phyloP scores from a whole-genome alignment of 495 filamentous ascomycete species.

The Thermochaetoides thermophila region DNA sequence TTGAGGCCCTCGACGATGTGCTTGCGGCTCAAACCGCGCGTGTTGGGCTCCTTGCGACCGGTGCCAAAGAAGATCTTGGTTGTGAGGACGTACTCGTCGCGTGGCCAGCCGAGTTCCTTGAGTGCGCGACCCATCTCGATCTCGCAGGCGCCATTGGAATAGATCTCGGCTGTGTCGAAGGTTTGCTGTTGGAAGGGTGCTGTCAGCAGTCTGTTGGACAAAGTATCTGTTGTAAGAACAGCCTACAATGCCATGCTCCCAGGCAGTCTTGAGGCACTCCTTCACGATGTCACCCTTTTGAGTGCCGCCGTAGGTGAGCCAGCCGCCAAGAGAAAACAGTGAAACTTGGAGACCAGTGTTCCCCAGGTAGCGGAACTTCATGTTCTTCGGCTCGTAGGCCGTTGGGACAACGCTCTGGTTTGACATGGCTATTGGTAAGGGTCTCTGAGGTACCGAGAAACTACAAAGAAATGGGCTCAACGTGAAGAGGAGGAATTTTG shows the following conservation, averaged over 20 bases:
- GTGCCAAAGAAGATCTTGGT: slow-evolving; percentile 50
- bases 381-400: slow-evolving; percentile 36
- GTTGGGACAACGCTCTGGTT: slow-evolving; percentile 19
- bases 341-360: slow-evolving; percentile 56
- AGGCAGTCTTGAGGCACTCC: slow-evolving; percentile 31
- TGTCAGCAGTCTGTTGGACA: background rate
- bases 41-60: slow-evolving; percentile 38
- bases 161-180: slow-evolving; percentile 52
- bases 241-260: slow-evolving; percentile 37
- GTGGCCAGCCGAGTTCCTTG: slow-evolving; percentile 53
- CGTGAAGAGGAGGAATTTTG: no score
- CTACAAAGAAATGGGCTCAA: no score
- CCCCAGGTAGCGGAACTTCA: slow-evolving; percentile 57
- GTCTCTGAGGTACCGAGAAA: slow-evolving; percentile 5
- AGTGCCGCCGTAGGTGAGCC: slow-evolving; percentile 32
- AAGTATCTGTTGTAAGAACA: background rate
- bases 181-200: slow-evolving; percentile 14
- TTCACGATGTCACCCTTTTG: slow-evolving; percentile 31
- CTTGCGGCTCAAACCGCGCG: slow-evolving; percentile 65
- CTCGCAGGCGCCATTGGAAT: slow-evolving; percentile 55
- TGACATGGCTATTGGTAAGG: slow-evolving; percentile 10
- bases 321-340: slow-evolving; percentile 49
- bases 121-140: slow-evolving; percentile 60
- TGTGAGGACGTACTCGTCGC: slow-evolving; percentile 69
- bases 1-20: slow-evolving; percentile 43